These are phyloP conservation scores for Pulveroboletus sp. DNA, from an alignment of 768 basidiomycete species.

Conservation along the genomic window DNA sequence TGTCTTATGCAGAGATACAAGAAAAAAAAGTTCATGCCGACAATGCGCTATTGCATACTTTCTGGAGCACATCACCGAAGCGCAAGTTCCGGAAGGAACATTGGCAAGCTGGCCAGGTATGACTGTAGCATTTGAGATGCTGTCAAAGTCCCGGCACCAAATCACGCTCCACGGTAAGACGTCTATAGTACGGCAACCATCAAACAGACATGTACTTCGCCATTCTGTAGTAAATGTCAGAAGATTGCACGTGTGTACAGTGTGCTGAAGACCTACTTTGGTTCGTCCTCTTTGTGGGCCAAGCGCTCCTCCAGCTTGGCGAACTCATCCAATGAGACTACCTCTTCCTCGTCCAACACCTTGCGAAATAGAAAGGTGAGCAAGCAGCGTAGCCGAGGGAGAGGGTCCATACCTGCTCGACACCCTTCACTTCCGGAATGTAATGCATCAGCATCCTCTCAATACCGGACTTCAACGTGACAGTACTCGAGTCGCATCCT, in stretches of 20 bases:
- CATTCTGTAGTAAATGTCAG: constrained; percentile 46
- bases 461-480: constrained; percentile 94
- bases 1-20: neutral
- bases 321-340: constrained; percentile 83
- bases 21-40: too few species aligned
- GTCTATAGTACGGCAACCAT: neutral
- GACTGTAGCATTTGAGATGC: neutral
- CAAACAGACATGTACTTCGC: constrained; percentile 80
- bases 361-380: constrained; percentile 29
- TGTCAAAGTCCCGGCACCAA: neutral
- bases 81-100: neutral
- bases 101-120: neutral
- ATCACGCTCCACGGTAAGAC: neutral
- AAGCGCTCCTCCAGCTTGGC: constrained; percentile 77
- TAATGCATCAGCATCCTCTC: constrained; percentile 99
- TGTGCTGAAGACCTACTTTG: constrained; percentile 38
- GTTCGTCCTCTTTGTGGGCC: constrained; percentile 38
- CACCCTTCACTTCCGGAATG: constrained; percentile 90
- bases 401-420: constrained; percentile 62
- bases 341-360: constrained; percentile 89
- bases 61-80: neutral
- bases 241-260: neutral
- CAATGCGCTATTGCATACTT: neutral
- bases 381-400: neutral
- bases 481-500: constrained; percentile 90